Conservation (phyloP, 1,284 basidiomycete species). For the Ganoderma multipileum region DNA sequence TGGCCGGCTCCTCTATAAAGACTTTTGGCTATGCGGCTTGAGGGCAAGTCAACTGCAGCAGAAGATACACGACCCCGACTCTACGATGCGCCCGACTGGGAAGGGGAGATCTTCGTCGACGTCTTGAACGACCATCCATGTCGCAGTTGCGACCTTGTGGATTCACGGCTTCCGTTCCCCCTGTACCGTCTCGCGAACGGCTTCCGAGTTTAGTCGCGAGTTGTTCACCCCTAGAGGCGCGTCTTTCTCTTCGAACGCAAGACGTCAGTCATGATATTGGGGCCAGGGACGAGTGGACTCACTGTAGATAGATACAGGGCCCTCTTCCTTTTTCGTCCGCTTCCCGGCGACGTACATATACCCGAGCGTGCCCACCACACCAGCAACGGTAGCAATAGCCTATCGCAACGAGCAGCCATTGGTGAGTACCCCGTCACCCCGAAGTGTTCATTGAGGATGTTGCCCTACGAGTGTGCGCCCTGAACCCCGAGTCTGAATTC, state of each 20-base stretch:
- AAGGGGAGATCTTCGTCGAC: background rate
- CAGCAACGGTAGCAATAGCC: conserved; percentile 36
- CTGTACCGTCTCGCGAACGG: conserved; percentile 30
- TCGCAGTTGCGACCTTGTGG: background rate
- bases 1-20: too few relatives aligned
- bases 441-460: background rate
- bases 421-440: background rate
- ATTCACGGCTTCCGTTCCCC: conserved; percentile 32
- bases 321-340: conserved; percentile 37
- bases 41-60: too few relatives aligned
- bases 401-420: conserved; percentile 1
- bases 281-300: conserved; percentile 11
- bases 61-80: too few relatives aligned
- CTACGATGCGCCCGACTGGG: too few relatives aligned
- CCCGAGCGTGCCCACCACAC: conserved; percentile 34
- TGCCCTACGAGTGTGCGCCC: conserved; percentile 24
- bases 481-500: conserved; percentile 22
- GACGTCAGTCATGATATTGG: background rate
- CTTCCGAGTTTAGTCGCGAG: conserved; percentile 26
- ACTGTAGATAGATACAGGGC: conserved; percentile 39
- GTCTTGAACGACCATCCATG: background rate
- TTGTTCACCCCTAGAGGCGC: conserved; percentile 19
- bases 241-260: conserved; percentile 16
- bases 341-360: conserved; percentile 40
- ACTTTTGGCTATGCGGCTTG: too few relatives aligned